Conservation (phyloP, 805 yeast genomes). For the Candida golubevii region DNA sequence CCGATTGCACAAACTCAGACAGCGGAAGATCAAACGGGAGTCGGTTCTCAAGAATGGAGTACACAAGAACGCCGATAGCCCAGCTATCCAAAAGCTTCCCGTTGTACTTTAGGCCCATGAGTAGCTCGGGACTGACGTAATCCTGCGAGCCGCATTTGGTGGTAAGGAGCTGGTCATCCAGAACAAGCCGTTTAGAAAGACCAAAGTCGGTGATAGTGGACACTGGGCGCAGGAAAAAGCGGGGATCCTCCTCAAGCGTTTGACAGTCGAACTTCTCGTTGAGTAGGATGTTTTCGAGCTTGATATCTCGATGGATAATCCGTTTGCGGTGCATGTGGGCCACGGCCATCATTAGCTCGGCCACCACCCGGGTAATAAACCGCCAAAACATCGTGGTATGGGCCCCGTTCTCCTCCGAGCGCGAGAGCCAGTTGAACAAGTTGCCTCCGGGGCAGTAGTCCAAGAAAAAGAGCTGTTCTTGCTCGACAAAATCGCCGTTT, state of each 20-base stretch:
- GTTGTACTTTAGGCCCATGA: constrained; percentile 87
- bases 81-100: constrained; percentile 91
- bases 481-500: constrained; percentile 16
- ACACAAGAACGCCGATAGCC: constrained; percentile 92
- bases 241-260: not conserved
- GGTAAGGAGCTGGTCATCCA: constrained; percentile 57
- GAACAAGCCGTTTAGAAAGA: constrained; percentile 64
- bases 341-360: constrained; percentile 68
- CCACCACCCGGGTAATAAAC: constrained; percentile 57
- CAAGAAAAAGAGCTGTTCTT: constrained; percentile 50
- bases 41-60: constrained; percentile 77
- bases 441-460: constrained; percentile 87
- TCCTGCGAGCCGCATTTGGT: constrained; percentile 97
- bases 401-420: constrained; percentile 20
- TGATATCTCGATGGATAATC: constrained; percentile 87
- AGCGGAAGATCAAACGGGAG: constrained; percentile 91
- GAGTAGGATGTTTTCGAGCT: constrained; percentile 77
- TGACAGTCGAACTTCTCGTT: constrained; percentile 23
- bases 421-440: constrained; percentile 53
- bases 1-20: constrained; percentile 28
- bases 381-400: constrained; percentile 33
- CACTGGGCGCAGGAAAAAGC: constrained; percentile 24
- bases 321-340: constrained; percentile 59
- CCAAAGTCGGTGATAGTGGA: constrained; percentile 86
- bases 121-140: constrained; percentile 89